A percentile compares a stretch with the other conserved stretches of the same genome.
Evolutionary conservation across 2,329 filamentous ascomycete genomes (phyloP).

Genomic region (Cryphonectria nitschkei): DNA sequence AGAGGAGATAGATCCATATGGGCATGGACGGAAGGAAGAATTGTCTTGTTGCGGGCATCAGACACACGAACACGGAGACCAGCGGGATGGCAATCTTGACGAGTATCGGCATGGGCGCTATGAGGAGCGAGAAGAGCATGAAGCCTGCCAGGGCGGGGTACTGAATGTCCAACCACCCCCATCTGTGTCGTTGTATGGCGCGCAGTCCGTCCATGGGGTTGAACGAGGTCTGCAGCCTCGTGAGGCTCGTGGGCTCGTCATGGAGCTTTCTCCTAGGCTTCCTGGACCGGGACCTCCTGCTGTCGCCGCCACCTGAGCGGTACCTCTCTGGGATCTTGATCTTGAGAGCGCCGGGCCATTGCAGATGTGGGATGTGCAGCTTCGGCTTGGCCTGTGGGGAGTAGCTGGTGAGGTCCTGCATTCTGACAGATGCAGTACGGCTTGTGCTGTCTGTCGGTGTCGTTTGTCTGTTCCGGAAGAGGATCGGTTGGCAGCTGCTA

Average conservation of each 20-base stretch:
- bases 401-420: conserved; percentile 36
- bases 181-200: conserved; percentile 75
- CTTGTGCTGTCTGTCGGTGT: neutral
- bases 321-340: conserved; percentile 40
- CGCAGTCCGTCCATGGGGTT: conserved; percentile 78
- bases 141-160: conserved; percentile 76
- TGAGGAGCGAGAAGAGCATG: conserved; percentile 79
- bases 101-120: conserved; percentile 80
- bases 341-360: conserved; percentile 35
- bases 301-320: conserved; percentile 34
- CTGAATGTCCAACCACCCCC: conserved; percentile 83
- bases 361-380: conserved; percentile 34
- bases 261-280: conserved; percentile 31
- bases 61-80: conserved; percentile 68
- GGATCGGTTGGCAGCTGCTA: too few relatives aligned
- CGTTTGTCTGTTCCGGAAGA: neutral
- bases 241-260: conserved; percentile 57
- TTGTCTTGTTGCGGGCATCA: conserved; percentile 84
- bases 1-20: conserved; percentile 83
- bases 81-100: conserved; percentile 75
- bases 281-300: conserved; percentile 34
- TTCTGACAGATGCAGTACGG: conserved; percentile 24
- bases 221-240: conserved; percentile 79
- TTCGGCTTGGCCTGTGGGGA: conserved; percentile 36
- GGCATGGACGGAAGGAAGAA: conserved; percentile 88